phyloP scores from a whole-genome alignment of 1,284 basidiomycete species.

The Anthracocystis walkeri region DNA sequence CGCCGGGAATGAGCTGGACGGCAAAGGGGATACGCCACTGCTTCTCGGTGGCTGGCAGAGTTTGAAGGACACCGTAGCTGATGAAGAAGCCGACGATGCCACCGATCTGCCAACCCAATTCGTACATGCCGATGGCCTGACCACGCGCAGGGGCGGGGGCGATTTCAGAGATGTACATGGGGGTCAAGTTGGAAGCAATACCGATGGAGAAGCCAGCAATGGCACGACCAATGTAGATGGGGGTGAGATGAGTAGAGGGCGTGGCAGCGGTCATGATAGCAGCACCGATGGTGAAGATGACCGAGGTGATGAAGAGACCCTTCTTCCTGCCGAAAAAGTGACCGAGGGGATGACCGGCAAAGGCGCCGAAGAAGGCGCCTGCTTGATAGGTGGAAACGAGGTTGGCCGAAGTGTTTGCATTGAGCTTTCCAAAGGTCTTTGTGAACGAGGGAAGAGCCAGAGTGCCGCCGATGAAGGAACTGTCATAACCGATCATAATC shows the following conservation, averaged over 20 bases:
- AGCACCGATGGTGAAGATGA: constrained; percentile 64
- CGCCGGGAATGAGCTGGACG: constrained; percentile 74
- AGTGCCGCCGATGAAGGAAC: constrained; percentile 72
- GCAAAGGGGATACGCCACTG: constrained; percentile 74
- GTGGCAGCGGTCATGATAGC: constrained; percentile 57
- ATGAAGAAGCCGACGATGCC: constrained; percentile 68
- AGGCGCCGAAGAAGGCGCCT: constrained; percentile 65
- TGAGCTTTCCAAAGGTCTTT: constrained; percentile 70
- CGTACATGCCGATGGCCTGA: constrained; percentile 73
- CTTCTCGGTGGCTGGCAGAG: constrained; percentile 67
- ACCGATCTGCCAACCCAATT: constrained; percentile 71
- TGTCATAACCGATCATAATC: constrained; percentile 72
- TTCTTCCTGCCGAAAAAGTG: constrained; percentile 43
- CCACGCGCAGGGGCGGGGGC: constrained; percentile 72
- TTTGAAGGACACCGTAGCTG: constrained; percentile 72
- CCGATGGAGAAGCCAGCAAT: constrained; percentile 71
- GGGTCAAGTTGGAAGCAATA: constrained; percentile 65
- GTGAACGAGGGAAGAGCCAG: constrained; percentile 73
- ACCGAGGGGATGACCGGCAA: constrained; percentile 46
- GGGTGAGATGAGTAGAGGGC: constrained; percentile 39
- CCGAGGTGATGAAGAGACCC: constrained; percentile 49
- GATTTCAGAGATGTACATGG: constrained; percentile 70
- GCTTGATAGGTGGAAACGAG: constrained; percentile 74
- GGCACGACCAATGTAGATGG: constrained; percentile 69
- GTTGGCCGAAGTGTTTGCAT: constrained; percentile 70